These are phyloP conservation scores for Chaetomium cochliodes DNA, from an alignment of 495 filamentous ascomycete species.

Conservation along the genomic window DNA sequence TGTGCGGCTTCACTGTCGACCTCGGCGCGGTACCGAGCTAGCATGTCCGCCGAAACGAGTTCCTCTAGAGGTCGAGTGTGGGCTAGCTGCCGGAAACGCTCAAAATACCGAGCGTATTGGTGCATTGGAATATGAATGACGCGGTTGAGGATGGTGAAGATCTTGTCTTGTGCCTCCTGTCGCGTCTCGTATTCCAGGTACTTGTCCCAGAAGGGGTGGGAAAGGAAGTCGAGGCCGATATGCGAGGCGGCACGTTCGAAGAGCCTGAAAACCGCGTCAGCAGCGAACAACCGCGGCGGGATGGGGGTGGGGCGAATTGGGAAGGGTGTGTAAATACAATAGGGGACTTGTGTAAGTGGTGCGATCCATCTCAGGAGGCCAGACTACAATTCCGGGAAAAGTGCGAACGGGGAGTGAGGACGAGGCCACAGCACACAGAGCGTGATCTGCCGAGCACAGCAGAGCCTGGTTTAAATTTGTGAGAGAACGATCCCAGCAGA, in stretches of 20 bases:
- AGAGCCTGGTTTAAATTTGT: constrained; percentile 58
- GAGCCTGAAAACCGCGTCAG: constrained; percentile 67
- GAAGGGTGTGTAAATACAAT: constrained; percentile 57
- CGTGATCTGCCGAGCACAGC: constrained; percentile 44
- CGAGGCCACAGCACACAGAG: constrained; percentile 46
- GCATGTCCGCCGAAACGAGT: constrained; percentile 64
- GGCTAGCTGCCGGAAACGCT: constrained; percentile 79
- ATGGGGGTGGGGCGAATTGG: constrained; percentile 44
- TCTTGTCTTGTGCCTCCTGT: constrained; percentile 78
- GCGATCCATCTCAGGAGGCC: constrained; percentile 51
- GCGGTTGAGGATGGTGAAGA: constrained; percentile 80
- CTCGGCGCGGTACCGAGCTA: constrained; percentile 68
- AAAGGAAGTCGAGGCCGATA: constrained; percentile 89
- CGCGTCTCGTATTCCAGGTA: constrained; percentile 96
- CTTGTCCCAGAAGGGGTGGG: constrained; percentile 98
- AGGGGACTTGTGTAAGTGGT: constrained; percentile 54
- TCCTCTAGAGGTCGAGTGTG: constrained; percentile 70
- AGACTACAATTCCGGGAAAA: constrained; percentile 44
- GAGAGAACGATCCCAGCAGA: constrained; percentile 54
- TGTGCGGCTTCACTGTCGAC: constrained; percentile 57
- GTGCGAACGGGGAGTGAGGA: constrained; percentile 43
- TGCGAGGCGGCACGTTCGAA: constrained; percentile 86
- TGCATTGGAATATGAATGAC: constrained; percentile 94
- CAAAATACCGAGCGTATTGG: constrained; percentile 93
- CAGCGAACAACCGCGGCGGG: constrained; percentile 36